These are phyloP conservation scores for Micractinium conductrix DNA, from an alignment of 139 green algal species.

Conservation along the genomic window DNA sequence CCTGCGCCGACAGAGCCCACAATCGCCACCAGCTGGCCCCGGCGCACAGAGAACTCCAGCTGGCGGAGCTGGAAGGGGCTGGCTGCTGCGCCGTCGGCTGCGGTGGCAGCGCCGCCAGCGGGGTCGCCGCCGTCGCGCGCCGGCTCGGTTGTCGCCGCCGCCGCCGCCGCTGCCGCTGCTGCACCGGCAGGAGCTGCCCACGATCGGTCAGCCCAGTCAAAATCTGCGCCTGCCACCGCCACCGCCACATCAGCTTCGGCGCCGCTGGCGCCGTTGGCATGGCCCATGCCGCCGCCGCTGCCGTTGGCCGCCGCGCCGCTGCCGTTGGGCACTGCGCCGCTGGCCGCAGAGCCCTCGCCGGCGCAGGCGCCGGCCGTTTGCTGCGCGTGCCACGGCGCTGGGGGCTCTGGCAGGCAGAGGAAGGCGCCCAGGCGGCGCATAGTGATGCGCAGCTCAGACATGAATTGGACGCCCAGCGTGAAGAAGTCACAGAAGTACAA, in stretches of 20 bases:
- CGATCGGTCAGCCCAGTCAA: constrained; percentile 61
- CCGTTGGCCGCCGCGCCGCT: neutral
- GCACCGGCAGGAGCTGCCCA: constrained; percentile 29
- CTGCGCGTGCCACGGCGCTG: constrained; percentile 39
- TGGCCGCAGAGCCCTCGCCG: too few relatives aligned
- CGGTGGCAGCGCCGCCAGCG: neutral
- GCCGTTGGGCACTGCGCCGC: neutral
- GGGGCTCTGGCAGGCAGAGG: constrained; percentile 74
- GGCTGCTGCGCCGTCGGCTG: neutral
- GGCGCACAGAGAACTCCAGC: constrained; percentile 43
- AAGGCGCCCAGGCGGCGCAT: constrained; percentile 78
- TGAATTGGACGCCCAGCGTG: constrained; percentile 50
- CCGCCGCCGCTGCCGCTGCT: neutral
- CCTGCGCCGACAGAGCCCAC: constrained; percentile 64
- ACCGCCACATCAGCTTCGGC: constrained; percentile 33
- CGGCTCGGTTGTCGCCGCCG: neutral
- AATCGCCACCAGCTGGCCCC: constrained; percentile 77
- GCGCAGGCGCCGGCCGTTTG: neutral
- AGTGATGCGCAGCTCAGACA: constrained; percentile 69
- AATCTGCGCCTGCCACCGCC: constrained; percentile 59
- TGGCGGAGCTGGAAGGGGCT: constrained; percentile 7
- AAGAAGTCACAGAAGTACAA: constrained; percentile 46
- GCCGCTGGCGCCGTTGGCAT: too few relatives aligned
- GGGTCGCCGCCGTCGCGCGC: neutral
- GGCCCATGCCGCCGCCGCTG: too few relatives aligned